Percentiles rank a stretch among this genome's conserved stretches.
These are phyloP conservation scores for Helotiales sp. DNA, from an alignment of 2,329 filamentous ascomycete genomes.

Conservation along the genomic window DNA sequence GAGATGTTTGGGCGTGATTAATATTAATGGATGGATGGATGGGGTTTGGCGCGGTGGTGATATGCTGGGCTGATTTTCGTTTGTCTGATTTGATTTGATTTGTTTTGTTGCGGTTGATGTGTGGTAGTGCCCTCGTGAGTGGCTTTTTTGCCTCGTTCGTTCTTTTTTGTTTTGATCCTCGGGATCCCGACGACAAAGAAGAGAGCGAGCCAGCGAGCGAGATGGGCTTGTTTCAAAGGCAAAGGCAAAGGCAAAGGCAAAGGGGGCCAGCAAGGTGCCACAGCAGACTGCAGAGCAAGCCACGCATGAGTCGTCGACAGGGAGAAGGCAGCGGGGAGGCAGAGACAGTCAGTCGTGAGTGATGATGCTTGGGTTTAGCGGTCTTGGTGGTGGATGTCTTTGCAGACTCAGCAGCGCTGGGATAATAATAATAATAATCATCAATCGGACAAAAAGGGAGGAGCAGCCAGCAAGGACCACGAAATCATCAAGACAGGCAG, in stretches of 20 bases:
- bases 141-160: constrained; percentile 28
- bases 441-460: constrained; percentile 1
- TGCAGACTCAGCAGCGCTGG: background rate
- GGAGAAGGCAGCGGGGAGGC: background rate
- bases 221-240: constrained; percentile 19
- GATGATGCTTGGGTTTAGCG: background rate
- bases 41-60: background rate
- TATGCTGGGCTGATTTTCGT: constrained; percentile 5
- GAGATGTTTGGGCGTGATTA: constrained; percentile 9
- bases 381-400: background rate
- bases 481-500: background rate
- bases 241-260: constrained; percentile 19
- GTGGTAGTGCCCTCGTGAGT: constrained; percentile 29
- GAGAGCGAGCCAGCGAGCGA: constrained; percentile 4
- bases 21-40: too few species aligned
- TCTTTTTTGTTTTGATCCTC: constrained; percentile 1
- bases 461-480: background rate
- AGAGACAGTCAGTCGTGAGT: background rate
- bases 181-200: constrained; percentile 5
- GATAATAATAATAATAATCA: too few species aligned
- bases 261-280: constrained; percentile 22
- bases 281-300: constrained; percentile 10
- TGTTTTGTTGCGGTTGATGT: constrained; percentile 14
- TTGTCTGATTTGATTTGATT: constrained; percentile 5
- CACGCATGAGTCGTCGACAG: constrained; percentile 15